These are phyloP conservation scores for Entophlyctis luteolus DNA, from an alignment of 192 early-diverging fungal genomes.

Conservation along the genomic window DNA sequence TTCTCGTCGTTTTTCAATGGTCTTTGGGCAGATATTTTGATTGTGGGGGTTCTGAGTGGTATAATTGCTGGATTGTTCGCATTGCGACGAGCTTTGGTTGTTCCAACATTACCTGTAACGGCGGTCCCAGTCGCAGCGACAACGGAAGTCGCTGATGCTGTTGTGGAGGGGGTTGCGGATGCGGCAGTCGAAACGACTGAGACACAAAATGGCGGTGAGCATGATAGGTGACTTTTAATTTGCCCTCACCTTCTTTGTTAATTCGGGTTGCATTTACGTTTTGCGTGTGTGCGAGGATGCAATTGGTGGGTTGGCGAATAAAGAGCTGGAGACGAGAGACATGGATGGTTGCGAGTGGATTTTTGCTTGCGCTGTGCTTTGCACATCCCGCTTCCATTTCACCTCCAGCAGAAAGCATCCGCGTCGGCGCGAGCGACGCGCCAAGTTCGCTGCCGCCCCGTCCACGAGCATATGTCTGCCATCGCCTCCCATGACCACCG, in stretches of 20 bases:
- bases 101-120: not conserved
- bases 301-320: not conserved
- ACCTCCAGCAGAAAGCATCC: too few relatives aligned
- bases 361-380: not conserved
- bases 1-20: not conserved
- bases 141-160: not conserved
- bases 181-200: not conserved
- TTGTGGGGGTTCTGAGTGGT: conserved; percentile 7
- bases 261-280: not conserved
- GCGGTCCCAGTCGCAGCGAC: not conserved
- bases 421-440: too few relatives aligned
- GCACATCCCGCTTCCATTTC: too few relatives aligned
- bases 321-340: not conserved
- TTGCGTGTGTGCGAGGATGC: not conserved
- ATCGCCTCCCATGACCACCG: too few relatives aligned
- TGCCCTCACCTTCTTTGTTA: not conserved
- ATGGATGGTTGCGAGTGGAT: not conserved
- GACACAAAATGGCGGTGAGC: not conserved
- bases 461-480: too few relatives aligned
- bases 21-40: not conserved
- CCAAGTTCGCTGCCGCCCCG: too few relatives aligned
- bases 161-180: not conserved
- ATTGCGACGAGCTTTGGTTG: conserved; percentile 12
- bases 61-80: conserved; percentile 14
- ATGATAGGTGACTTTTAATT: too few relatives aligned